Evolutionary conservation across 1,139 yeast species (phyloP).

Genomic region (Saccharomycopsis hybrid): DNA sequence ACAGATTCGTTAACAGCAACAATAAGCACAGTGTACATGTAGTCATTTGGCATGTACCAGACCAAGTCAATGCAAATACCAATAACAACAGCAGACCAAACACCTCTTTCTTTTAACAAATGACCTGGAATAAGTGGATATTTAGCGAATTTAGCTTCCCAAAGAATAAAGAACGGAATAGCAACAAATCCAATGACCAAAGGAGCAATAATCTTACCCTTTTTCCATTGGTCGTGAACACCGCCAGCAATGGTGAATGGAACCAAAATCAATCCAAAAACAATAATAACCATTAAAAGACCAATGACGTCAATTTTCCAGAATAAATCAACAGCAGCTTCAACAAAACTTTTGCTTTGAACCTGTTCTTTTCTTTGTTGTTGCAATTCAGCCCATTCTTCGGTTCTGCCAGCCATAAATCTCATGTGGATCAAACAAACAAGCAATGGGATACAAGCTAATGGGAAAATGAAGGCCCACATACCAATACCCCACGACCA

Average conservation of each 20-base stretch:
- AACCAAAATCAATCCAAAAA: slow-evolving; percentile 45
- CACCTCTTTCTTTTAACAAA: slow-evolving; percentile 59
- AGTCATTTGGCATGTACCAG: slow-evolving; percentile 66
- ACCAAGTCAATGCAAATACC: slow-evolving; percentile 47
- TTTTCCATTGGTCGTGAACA: slow-evolving; percentile 40
- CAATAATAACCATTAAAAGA: slow-evolving; percentile 40
- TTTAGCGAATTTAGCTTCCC: slow-evolving; percentile 48
- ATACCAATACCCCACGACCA: slow-evolving; percentile 77
- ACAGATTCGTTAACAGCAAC: slow-evolving; percentile 55
- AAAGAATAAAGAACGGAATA: slow-evolving; percentile 45
- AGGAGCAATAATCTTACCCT: slow-evolving; percentile 56
- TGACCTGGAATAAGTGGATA: slow-evolving; percentile 55
- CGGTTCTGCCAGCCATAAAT: slow-evolving; percentile 43
- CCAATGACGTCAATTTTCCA: slow-evolving; percentile 56
- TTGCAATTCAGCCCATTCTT: slow-evolving; percentile 37
- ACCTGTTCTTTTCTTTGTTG: slow-evolving; percentile 1
- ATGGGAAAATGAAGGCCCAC: slow-evolving; percentile 75
- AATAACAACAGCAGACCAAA: slow-evolving; percentile 54
- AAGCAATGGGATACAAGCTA: slow-evolving; percentile 53
- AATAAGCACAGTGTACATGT: slow-evolving; percentile 54
- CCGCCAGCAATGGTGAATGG: slow-evolving; percentile 62
- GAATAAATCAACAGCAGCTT: slow-evolving; percentile 27
- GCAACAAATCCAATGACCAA: slow-evolving; percentile 55
- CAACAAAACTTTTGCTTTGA: neutral
- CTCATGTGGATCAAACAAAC: slow-evolving; percentile 50